These are phyloP conservation scores for Jasminum sambac DNA, from an alignment of 257 asterid species.

Conservation along the genomic window DNA sequence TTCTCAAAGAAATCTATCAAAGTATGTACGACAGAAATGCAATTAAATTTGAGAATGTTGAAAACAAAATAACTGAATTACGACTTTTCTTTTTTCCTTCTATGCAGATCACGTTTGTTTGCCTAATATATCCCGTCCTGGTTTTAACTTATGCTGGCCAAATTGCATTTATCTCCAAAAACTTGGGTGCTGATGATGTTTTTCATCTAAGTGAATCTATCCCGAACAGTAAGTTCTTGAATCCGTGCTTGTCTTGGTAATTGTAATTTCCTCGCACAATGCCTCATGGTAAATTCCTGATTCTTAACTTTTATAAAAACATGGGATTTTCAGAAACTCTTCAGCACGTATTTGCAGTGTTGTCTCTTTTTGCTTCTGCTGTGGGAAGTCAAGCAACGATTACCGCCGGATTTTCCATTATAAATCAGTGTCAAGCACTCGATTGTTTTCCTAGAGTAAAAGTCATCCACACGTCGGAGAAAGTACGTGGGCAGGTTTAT, in stretches of 20 bases:
- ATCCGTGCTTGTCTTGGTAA: slow-evolving; percentile 14
- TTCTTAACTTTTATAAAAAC: slow-evolving; percentile 28
- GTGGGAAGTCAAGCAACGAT: slow-evolving; percentile 99
- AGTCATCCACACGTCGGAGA: slow-evolving; percentile 80
- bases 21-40: slow-evolving; percentile 35
- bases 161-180: slow-evolving; percentile 69
- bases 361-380: slow-evolving; percentile 84
- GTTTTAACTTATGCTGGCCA: slow-evolving; percentile 87
- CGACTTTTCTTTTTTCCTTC: slow-evolving; percentile 20
- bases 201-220: slow-evolving; percentile 83
- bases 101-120: slow-evolving; percentile 72
- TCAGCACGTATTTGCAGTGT: slow-evolving; percentile 70
- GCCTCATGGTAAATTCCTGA: slow-evolving; percentile 4
- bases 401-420: slow-evolving; percentile 89
- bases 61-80: slow-evolving; percentile 4
- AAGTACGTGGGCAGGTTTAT: slow-evolving; percentile 80
- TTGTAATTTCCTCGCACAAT: slow-evolving; percentile 5
- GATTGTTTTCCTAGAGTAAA: slow-evolving; percentile 90
- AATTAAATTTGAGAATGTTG: neutral
- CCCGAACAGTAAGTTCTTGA: slow-evolving; percentile 69
- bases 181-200: slow-evolving; percentile 42
- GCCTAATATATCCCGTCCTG: slow-evolving; percentile 82
- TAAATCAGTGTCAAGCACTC: slow-evolving; percentile 90
- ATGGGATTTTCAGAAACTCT: slow-evolving; percentile 48
- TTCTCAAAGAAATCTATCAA: slow-evolving; percentile 84